These are phyloP conservation scores for Kokia cookei DNA, from an alignment of 441 rosid species.

Conservation along the genomic window DNA sequence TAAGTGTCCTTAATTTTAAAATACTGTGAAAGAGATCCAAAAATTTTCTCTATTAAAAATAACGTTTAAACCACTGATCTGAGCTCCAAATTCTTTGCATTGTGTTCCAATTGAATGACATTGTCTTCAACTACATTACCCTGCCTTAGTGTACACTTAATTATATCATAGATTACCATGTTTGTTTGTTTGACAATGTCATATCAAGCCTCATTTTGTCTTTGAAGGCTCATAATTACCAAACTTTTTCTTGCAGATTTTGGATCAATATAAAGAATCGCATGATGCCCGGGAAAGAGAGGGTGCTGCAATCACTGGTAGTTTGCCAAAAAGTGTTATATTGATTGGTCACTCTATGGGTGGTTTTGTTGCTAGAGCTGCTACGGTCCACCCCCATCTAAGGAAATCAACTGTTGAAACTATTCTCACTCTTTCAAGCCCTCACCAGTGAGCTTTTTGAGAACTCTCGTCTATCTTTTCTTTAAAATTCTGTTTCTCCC, in stretches of 20 bases:
- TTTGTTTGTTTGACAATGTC: not conserved
- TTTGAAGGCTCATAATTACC: not conserved
- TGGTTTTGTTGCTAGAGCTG: constrained; percentile 99
- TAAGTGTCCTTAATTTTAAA: not conserved
- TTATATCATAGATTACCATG: not conserved
- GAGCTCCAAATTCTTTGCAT: not conserved
- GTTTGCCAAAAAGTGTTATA: constrained; percentile 74
- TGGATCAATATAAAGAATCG: constrained; percentile 84
- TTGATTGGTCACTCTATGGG: constrained; percentile 99
- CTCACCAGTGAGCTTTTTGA: constrained; percentile 73
- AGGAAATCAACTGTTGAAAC: constrained; percentile 81
- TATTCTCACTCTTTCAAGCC: constrained; percentile 84
- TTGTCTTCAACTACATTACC: too few relatives aligned
- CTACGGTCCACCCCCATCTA: constrained; percentile 67
- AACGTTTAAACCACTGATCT: too few relatives aligned
- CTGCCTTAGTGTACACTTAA: not conserved
- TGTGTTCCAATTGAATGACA: not conserved
- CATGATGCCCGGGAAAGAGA: constrained; percentile 59
- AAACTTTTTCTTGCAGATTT: constrained; percentile 42
- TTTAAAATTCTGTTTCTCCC: constrained; percentile 15
- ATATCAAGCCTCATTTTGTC: not conserved
- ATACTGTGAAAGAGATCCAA: too few relatives aligned
- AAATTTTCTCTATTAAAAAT: too few relatives aligned
- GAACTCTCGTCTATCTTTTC: constrained; percentile 1
- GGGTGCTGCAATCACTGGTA: constrained; percentile 62